Base-by-base conservation (phyloP, 495 filamentous ascomycete genomes). In the Astrocystis sublimbata region DNA sequence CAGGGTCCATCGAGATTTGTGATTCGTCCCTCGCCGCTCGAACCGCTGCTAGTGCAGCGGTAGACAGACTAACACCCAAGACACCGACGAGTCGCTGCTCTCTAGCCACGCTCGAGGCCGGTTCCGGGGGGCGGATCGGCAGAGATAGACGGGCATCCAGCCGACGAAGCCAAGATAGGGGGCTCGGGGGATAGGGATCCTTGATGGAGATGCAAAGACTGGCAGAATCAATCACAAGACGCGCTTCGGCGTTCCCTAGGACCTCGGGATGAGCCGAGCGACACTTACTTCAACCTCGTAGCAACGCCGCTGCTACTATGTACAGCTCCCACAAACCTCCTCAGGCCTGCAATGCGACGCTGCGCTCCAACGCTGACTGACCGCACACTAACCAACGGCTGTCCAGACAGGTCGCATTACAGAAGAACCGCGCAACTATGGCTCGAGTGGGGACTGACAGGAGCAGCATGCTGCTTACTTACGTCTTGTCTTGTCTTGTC, bases 11-110 rank as follows among this genome's bases (percentile, higher is more conserved):
- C 30, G 17, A 65, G 70, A 72, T 72, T 72, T 36, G 17, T 66
- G 70, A 72, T 72, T 72, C 63, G 70, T 66, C 65, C 63, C 61
- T 41, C 60, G 50, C 60, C 60, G 60, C 60, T 53, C 47, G 45
- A 51, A 21, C 43, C 42, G 43, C 57, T 23, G 43, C 19, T 59
- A n/a, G 24, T n/a, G 6, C 57, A 26, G 40, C 19, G 33, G 21
- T 4, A 40, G 52, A 36, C 30, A 40, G 42, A 47, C 50, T 49
- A 30, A 45, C 57, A 46, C n/a, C n/a, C n/a, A n/a, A n/a, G 24
- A 33, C 35, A 47, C n/a, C 10, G 28, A n/a, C n/a, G n/a, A n/a
- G n/a, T n/a, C n/a, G n/a, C n/a, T n/a, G n/a, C n/a, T n/a, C n/a
- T n/a, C n/a, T n/a, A n/a, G n/a, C n/a, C n/a, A n/a, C n/a, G n/a